Evolutionary conservation across 371 early-diverging fungal genomes (phyloP).

Genomic region (Rhizopus microsporus): DNA sequence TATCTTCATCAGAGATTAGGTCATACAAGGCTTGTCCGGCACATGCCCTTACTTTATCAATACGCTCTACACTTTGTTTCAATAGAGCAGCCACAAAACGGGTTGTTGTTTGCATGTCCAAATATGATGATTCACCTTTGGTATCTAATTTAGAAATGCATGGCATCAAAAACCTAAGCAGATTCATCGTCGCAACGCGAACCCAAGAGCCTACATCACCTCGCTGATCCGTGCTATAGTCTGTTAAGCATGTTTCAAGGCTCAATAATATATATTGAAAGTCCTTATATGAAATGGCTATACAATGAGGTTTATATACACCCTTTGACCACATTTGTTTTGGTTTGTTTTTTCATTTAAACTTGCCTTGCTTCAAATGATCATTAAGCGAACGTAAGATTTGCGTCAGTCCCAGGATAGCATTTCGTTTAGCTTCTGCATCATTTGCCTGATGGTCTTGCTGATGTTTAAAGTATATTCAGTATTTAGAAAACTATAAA

Average conservation of each 20-base stretch:
- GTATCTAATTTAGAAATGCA: constrained; percentile 44
- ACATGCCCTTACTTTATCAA: constrained; percentile 72
- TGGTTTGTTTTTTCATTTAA: not conserved
- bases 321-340: too few species aligned
- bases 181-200: constrained; percentile 73
- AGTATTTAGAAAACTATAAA: not conserved
- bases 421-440: constrained; percentile 73
- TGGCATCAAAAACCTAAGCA: constrained; percentile 52
- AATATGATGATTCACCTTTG: constrained; percentile 22
- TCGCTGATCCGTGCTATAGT: constrained; percentile 86
- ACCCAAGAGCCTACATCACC: constrained; percentile 97
- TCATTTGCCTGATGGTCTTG: constrained; percentile 48
- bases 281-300: constrained; percentile 41
- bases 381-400: constrained; percentile 40
- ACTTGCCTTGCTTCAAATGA: constrained; percentile 47
- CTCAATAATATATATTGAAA: constrained; percentile 47
- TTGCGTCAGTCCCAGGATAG: constrained; percentile 55
- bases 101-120: constrained; percentile 19
- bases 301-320: not conserved
- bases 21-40: constrained; percentile 62
- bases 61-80: constrained; percentile 80
- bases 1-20: constrained; percentile 33
- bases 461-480: constrained; percentile 19
- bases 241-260: constrained; percentile 66
- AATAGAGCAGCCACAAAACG: constrained; percentile 53